phyloP scores from a whole-genome alignment of 2,329 filamentous ascomycete genomes.

The Aspergillus persii region DNA sequence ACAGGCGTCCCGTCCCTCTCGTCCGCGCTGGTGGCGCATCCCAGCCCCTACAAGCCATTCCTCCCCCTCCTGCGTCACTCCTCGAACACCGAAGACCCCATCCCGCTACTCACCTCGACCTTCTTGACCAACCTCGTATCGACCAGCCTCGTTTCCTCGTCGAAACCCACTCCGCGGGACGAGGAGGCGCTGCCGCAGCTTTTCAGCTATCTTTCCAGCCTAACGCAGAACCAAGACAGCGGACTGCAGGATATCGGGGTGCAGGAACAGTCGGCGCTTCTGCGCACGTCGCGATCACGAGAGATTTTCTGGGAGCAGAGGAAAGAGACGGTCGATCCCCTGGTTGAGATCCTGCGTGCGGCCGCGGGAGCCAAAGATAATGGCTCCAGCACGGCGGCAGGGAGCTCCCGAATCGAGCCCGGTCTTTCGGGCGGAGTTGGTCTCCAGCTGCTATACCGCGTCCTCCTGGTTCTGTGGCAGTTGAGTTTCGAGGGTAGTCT shows the following conservation, averaged over 20 bases:
- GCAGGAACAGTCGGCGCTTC: conserved; percentile 80
- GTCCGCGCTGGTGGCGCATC: conserved; percentile 70
- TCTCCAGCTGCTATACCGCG: conserved; percentile 89
- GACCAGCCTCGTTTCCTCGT: conserved; percentile 58
- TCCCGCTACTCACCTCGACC: conserved; percentile 84
- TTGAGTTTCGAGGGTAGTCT: conserved; percentile 79
- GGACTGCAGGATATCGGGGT: conserved; percentile 95
- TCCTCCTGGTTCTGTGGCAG: conserved; percentile 92
- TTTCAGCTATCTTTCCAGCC: conserved; percentile 78
- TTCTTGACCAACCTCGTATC: conserved; percentile 79
- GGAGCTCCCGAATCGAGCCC: conserved; percentile 64
- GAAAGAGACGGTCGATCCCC: conserved; percentile 75
- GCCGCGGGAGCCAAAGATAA: conserved; percentile 72
- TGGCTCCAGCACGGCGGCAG: conserved; percentile 58
- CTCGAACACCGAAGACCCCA: conserved; percentile 77
- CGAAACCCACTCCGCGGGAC: conserved; percentile 61
- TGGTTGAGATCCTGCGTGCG: conserved; percentile 74
- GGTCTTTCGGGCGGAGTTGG: conserved; percentile 73
- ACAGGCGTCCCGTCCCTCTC: conserved; percentile 77
- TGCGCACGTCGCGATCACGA: conserved; percentile 72
- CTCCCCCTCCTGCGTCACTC: conserved; percentile 81
- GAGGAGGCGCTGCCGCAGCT: conserved; percentile 76
- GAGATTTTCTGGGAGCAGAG: conserved; percentile 88
- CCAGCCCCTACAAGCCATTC: conserved; percentile 72
- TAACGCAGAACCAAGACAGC: conserved; percentile 82